Conservation (phyloP, 306 rosid species). For the Ochetophila trinervis region DNA sequence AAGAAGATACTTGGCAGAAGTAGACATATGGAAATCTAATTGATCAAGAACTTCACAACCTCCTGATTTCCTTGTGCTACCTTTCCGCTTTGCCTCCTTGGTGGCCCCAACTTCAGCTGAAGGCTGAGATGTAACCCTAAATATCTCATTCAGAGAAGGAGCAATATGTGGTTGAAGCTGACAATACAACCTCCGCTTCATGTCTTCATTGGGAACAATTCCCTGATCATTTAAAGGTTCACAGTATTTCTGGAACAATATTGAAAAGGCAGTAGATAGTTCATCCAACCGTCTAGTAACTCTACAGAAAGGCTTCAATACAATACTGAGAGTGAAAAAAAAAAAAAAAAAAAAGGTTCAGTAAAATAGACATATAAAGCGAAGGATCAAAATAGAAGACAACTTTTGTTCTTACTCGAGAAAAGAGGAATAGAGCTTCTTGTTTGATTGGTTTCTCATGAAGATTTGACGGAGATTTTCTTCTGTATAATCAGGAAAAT, state of each 20-base stretch:
- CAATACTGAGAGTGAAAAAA: constrained; percentile 40
- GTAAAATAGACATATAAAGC: constrained; percentile 15
- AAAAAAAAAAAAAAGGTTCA: constrained; percentile 26
- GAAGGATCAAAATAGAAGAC: constrained; percentile 8
- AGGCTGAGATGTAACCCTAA: constrained; percentile 54
- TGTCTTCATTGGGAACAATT: constrained; percentile 59
- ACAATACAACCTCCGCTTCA: constrained; percentile 54
- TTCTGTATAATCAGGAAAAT: constrained; percentile 76
- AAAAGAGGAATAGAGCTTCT: constrained; percentile 74
- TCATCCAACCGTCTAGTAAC: constrained; percentile 72
- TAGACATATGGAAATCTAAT: constrained; percentile 75
- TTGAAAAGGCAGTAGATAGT: constrained; percentile 55
- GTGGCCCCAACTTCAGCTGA: constrained; percentile 40
- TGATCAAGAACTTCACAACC: constrained; percentile 42
- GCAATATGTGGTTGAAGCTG: constrained; percentile 59
- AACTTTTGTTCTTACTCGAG: constrained; percentile 48
- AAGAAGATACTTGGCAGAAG: constrained; percentile 88
- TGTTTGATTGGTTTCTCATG: constrained; percentile 53
- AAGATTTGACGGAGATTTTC: constrained; percentile 62
- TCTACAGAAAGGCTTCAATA: constrained; percentile 64
- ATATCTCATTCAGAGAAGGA: constrained; percentile 68
- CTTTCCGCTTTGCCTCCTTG: constrained; percentile 49
- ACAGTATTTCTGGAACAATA: constrained; percentile 55
- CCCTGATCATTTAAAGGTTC: constrained; percentile 55
- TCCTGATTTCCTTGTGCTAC: constrained; percentile 41